Conservation (phyloP, 2,329 filamentous ascomycete genomes). For the Penicillium hesseltinei region DNA sequence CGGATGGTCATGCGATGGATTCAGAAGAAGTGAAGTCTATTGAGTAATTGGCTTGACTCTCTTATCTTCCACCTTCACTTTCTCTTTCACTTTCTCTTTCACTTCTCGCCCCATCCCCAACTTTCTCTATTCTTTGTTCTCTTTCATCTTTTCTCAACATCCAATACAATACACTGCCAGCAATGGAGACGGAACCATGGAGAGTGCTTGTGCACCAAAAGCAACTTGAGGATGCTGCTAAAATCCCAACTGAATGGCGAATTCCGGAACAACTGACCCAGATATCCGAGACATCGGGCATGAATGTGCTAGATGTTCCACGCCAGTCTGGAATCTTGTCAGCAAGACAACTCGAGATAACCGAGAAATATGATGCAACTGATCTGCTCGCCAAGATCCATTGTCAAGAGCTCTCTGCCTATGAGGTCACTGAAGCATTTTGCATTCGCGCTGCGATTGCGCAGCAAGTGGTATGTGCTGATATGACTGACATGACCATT, state of each 20-base stretch:
- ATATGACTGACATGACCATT: background rate
- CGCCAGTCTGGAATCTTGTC: slow-evolving; percentile 9
- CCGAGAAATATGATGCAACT: slow-evolving; percentile 17
- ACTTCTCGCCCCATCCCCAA: background rate
- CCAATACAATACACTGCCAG: background rate
- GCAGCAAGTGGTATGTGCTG: slow-evolving; percentile 16
- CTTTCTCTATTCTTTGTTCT: too few species aligned
- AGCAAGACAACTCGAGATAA: slow-evolving; percentile 12
- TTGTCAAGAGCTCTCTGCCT: slow-evolving; percentile 5
- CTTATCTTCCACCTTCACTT: background rate
- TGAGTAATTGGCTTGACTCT: background rate
- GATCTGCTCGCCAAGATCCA: slow-evolving; percentile 9
- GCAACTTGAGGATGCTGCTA: slow-evolving; percentile 9
- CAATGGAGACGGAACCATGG: slow-evolving; percentile 12
- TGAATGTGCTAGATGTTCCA: slow-evolving; percentile 16
- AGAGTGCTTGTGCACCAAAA: slow-evolving; percentile 9
- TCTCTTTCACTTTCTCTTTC: background rate
- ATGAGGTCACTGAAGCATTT: slow-evolving; percentile 18
- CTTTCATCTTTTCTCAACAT: background rate
- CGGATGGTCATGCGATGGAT: background rate
- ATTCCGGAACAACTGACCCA: slow-evolving; percentile 7
- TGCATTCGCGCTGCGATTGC: slow-evolving; percentile 19
- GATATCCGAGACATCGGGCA: slow-evolving; percentile 9
- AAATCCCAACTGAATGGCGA: slow-evolving; percentile 15
- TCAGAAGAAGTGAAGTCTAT: background rate